Base-by-base conservation (phyloP, 2,329 filamentous ascomycete species). In the Fusarium neocosmosporiellum region DNA sequence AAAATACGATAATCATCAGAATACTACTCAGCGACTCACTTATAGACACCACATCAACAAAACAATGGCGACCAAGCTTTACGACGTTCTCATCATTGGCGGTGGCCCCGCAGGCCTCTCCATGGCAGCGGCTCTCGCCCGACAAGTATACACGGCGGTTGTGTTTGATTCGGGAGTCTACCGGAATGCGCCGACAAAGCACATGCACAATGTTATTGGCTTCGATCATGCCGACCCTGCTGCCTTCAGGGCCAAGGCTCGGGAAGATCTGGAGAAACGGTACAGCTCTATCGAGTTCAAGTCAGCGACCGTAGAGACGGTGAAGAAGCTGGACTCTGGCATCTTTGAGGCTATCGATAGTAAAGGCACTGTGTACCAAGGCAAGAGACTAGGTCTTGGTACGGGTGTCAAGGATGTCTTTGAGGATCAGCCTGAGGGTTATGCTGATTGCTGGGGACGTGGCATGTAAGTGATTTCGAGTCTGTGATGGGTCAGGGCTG, bases 341-440 rank as follows among this genome's bases (percentile, higher is more conserved):
- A 46, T 69, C 5, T 86, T 86, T 50, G 76, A 79, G 46, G 80
- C 80, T 0, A 70, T 78, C 0, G 88, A 89, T 66, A 80, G 76
- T 1, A 37, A 80, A 0, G 87, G 86, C 0, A 74, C 78, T 3
- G 75, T 73, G 0, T 91, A 85, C 73, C 71, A 78, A 11, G 88
- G 88, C 0, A 82, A 82, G 54, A 91, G 88, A 67, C 61, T 92
- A 2, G 85, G 89, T 1, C 78, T 92, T 0, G 89, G 88, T 0
- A 88, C 81, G 0, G 90, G 90, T 0, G 82, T 88, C 0, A 78
- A 75, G 27, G 90, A 92, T 70, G 71, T 88, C 0, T 75, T 86
- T 34, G 86, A 86, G 0, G 81, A 75, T 3, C 74, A 86, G 16
- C 86, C 90, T 3, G 75, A 82, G 3, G 89, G 90, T 0, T 91